These are phyloP conservation scores for Rosellinia necatrix DNA, from an alignment of 2,329 filamentous ascomycete genomes.

Conservation along the genomic window DNA sequence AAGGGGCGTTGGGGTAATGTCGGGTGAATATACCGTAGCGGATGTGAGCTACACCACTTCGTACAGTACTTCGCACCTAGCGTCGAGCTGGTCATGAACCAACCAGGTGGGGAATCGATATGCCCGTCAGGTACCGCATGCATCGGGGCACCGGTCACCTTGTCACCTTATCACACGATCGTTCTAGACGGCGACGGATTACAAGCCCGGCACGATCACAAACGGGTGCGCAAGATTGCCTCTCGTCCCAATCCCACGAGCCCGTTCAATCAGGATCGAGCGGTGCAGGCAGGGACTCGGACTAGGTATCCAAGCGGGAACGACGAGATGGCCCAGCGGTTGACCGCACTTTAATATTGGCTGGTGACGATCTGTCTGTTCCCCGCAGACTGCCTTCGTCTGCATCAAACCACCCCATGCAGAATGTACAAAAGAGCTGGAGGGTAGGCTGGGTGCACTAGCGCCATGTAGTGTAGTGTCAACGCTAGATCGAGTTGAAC, in stretches of 20 bases:
- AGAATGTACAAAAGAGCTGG: slow-evolving; percentile 39
- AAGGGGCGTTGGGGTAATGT: slow-evolving; percentile 31
- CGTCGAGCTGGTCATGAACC: slow-evolving; percentile 30
- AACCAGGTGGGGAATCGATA: slow-evolving; percentile 31
- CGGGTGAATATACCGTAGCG: slow-evolving; percentile 36
- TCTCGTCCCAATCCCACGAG: slow-evolving; percentile 33
- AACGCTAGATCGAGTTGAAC: slow-evolving; percentile 36
- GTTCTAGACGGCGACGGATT: slow-evolving; percentile 18
- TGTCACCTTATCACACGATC: slow-evolving; percentile 37
- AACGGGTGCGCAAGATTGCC: slow-evolving; percentile 34
- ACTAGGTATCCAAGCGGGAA: slow-evolving; percentile 27
- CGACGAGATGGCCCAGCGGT: slow-evolving; percentile 37
- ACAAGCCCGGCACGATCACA: slow-evolving; percentile 28
- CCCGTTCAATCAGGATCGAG: slow-evolving; percentile 38
- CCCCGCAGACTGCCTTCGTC: slow-evolving; percentile 46
- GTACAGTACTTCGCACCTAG: too few relatives aligned
- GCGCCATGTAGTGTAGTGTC: slow-evolving; percentile 9
- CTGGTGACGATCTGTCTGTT: slow-evolving; percentile 46
- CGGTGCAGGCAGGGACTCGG: slow-evolving; percentile 30
- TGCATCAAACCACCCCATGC: too few relatives aligned
- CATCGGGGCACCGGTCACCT: slow-evolving; percentile 29
- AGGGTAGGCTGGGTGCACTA: too few relatives aligned
- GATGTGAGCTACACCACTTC: slow-evolving; percentile 29
- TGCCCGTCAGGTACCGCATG: slow-evolving; percentile 36
- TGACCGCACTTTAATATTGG: slow-evolving; percentile 60